Percentiles rank a stretch among this genome's conserved stretches.
phyloP scores from a whole-genome alignment of 1,139 yeast genomes.

The Scheffersomyces stambukii region DNA sequence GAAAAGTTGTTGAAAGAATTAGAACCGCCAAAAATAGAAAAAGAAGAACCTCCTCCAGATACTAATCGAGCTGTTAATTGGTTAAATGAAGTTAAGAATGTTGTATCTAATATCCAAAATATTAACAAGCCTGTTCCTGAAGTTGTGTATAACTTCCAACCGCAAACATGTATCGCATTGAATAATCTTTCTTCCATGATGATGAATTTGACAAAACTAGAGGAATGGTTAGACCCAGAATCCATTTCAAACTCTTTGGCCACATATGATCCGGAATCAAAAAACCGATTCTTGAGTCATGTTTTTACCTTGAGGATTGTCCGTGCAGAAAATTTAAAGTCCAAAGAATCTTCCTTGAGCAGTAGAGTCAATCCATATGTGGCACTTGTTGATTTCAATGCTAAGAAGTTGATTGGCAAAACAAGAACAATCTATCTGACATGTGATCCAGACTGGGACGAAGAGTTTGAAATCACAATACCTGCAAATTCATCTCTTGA shows the following conservation, averaged over 20 bases:
- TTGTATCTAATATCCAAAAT: conserved; percentile 42
- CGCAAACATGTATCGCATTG: conserved; percentile 68
- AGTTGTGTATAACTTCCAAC: conserved; percentile 57
- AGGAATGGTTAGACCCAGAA: conserved; percentile 61
- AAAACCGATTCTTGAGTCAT: conserved; percentile 39
- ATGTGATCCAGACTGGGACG: conserved; percentile 82
- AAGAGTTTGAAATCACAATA: conserved; percentile 66
- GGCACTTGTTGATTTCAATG: conserved; percentile 57
- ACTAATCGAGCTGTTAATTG: conserved; percentile 25
- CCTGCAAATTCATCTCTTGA: conserved; percentile 38
- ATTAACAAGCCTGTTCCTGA: conserved; percentile 34
- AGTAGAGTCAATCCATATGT: conserved; percentile 64
- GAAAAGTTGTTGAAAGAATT: conserved; percentile 48
- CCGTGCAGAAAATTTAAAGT: conserved; percentile 62
- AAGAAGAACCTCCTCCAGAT: conserved; percentile 20
- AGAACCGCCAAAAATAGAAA: conserved; percentile 19
- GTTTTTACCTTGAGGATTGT: conserved; percentile 64
- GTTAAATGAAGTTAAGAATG: conserved; percentile 44
- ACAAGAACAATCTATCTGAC: conserved; percentile 64
- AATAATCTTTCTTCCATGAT: conserved; percentile 67
- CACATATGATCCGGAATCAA: conserved; percentile 26
- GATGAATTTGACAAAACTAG: conserved; percentile 55
- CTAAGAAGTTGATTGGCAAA: conserved; percentile 58
- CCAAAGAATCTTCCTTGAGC: conserved; percentile 28
- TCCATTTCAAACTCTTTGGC: conserved; percentile 46